Evolutionary conservation across 2,329 filamentous ascomycete genomes (phyloP), one percentile per base, ranked within the genome.

Genomic region (Fusarium sp.): DNA sequence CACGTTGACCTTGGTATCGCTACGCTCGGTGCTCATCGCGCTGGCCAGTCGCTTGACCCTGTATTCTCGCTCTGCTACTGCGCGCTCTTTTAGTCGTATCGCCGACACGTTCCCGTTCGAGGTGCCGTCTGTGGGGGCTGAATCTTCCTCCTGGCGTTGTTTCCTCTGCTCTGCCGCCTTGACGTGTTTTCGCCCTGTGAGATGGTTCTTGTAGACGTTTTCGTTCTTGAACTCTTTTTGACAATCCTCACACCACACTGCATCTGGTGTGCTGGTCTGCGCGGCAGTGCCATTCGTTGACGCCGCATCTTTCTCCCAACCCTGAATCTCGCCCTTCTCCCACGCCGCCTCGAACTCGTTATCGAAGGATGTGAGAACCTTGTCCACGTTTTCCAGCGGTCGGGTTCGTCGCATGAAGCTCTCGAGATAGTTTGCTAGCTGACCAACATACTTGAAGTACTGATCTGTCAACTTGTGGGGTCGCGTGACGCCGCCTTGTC

Each of bases 151-250:
- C 62, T 81, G 78, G 59, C 81, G 79, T 63, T 83, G 79, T 53
- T 84, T 83, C 40, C 89, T 85, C 52, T 86, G 85, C 75, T 93
- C 89, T 1, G 91, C 92, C 1, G 92, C 92, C 73, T 93, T 93
- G 77, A 95, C 88, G 77, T 99, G 96, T 77, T 98, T 99, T 80
- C 97, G 95, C 40, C 95, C 95, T 0, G 83, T 91, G 63, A 99
- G 80, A 77, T 99, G 96, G 36, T 88, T 89, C 73, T 94, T 94
- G 83, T 97, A 97, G 46, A 97, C 93, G 65, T 97, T 97, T 69
- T 96, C 89, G 74, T 97, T 98, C 74, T 92, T 94, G 81, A 98
- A 99, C 61, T 95, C 93, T 80, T 94, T 97, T 75, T 96, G 91
- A 77, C 96, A 99, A 65, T 94, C 94, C 7, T 90, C 85, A 74